These are phyloP conservation scores for Ustilago shanxiensis DNA, from an alignment of 1,284 basidiomycete species.

Conservation along the genomic window DNA sequence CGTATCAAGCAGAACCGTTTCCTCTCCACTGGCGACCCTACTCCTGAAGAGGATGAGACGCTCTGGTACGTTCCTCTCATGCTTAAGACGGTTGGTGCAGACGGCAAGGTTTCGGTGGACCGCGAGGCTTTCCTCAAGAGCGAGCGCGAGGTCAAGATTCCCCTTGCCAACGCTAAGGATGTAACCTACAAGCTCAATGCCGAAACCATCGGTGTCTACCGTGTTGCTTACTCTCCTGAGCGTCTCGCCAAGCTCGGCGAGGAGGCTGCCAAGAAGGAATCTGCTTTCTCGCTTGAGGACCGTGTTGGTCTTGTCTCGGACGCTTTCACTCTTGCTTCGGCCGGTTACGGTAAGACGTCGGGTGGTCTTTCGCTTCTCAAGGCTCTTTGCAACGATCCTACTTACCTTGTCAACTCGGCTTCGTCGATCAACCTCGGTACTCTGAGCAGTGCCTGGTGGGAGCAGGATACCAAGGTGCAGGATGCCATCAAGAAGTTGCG, in stretches of 20 bases:
- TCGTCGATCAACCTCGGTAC: conserved; percentile 47
- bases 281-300: conserved; percentile 83
- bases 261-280: conserved; percentile 79
- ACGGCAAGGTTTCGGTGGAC: conserved; percentile 78
- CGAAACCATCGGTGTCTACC: conserved; percentile 88
- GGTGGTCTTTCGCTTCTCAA: conserved; percentile 81
- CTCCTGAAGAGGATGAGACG: conserved; percentile 86
- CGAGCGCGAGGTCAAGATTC: conserved; percentile 77
- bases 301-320: conserved; percentile 88
- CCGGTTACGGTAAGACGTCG: conserved; percentile 82
- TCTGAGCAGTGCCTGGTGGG: conserved; percentile 82
- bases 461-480: conserved; percentile 77
- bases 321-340: conserved; percentile 82
- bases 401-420: conserved; percentile 63
- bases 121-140: conserved; percentile 78
- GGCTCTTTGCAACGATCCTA: conserved; percentile 74
- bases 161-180: conserved; percentile 76
- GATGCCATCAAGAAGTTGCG: conserved; percentile 58
- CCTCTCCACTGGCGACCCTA: conserved; percentile 80
- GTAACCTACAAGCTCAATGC: conserved; percentile 85
- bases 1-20: conserved; percentile 86
- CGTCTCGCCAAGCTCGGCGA: conserved; percentile 82
- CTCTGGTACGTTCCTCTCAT: conserved; percentile 88
- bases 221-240: conserved; percentile 87
- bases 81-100: conserved; percentile 77